Base-by-base conservation (phyloP, 1,284 basidiomycete genomes). In the Blastosporella zonata region DNA sequence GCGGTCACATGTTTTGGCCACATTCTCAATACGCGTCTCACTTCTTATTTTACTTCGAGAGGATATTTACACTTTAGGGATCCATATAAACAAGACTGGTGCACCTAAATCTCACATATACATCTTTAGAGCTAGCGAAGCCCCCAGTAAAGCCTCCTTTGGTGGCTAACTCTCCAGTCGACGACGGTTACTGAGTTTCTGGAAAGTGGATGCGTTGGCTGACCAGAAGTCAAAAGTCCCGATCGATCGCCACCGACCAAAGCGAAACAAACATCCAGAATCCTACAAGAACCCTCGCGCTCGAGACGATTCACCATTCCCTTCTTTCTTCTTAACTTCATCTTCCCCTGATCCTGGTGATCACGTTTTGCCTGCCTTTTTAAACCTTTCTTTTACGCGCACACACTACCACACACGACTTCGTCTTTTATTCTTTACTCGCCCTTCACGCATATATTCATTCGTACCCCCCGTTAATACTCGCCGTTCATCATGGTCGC, bases 401-500 rank as follows among this genome's bases (percentile, higher is more conserved):
- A 56, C 55, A 56, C 12, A 46, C 55, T 56, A 54, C 43, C 44
- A 13, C 46, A 49, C 56, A 17, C 33, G 25, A 42, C 44, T 29
- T 53, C 37, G 44, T 36, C 40, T 22, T 43, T 36, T n/a, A 25
- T 9, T 55, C 54, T 39, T 49, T 23, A 42, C 48, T 52, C 45
- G 44, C 48, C 18, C 31, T 56, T 46, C 29, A 7, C 29, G 23
- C 41, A 40, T 49, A 54, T 47, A 45, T 50, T 43, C 35, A 51
- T 33, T 47, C 33, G 43, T 50, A 36, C 47, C 43, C 31, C 49
- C 43, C 33, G 15, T 53, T 50, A 46, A 51, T 54, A 37, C 27
- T 41, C 43, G 40, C 49, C 57, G 31, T 45, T 47, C 15, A 67
- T 54, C 57, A 81, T 81, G 78, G 70, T 78, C 59, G 66, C 67